Conservation (phyloP, 1,284 basidiomycete genomes). For the Tilletiaria anomala region DNA sequence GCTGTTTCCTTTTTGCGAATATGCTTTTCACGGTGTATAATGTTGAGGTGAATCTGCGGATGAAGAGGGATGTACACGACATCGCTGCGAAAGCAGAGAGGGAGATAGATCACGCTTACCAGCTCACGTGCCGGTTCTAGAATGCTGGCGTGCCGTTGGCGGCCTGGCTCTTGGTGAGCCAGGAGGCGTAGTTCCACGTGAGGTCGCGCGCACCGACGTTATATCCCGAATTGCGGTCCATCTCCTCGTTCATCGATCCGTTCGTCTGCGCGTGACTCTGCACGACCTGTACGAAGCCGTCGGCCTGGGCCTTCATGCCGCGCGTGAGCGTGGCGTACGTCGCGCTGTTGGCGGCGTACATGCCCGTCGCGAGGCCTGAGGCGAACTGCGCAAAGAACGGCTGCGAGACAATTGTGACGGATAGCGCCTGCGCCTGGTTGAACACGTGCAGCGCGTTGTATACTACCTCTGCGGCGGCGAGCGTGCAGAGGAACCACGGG, state of each 20-base stretch:
- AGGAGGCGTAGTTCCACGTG: conserved; percentile 26
- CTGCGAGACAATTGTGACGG: conserved; percentile 10
- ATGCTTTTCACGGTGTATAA: too few relatives aligned
- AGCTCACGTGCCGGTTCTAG: too few relatives aligned
- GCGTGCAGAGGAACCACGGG: conserved; percentile 24
- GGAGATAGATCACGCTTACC: too few relatives aligned
- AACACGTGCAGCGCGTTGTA: conserved; percentile 12
- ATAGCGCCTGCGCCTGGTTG: conserved; percentile 5
- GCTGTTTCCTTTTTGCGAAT: too few relatives aligned
- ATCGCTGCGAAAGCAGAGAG: too few relatives aligned
- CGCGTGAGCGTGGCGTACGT: conserved; percentile 8
- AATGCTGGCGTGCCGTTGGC: neutral
- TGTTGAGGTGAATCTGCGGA: too few relatives aligned
- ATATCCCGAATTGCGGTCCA: conserved; percentile 13
- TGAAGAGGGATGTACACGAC: too few relatives aligned
- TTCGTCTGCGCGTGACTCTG: conserved; percentile 13
- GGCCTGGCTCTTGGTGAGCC: neutral
- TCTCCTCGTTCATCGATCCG: conserved; percentile 19
- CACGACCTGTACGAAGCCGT: conserved; percentile 15
- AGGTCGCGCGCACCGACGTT: conserved; percentile 21
- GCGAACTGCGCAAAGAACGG: conserved; percentile 18
- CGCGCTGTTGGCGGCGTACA: conserved; percentile 4
- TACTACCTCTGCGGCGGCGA: conserved; percentile 17
- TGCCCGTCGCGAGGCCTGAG: conserved; percentile 7
- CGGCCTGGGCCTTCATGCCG: conserved; percentile 14